These are phyloP conservation scores for Colletotrichum plurivorum DNA, from an alignment of 2,329 filamentous ascomycete species.

Conservation along the genomic window DNA sequence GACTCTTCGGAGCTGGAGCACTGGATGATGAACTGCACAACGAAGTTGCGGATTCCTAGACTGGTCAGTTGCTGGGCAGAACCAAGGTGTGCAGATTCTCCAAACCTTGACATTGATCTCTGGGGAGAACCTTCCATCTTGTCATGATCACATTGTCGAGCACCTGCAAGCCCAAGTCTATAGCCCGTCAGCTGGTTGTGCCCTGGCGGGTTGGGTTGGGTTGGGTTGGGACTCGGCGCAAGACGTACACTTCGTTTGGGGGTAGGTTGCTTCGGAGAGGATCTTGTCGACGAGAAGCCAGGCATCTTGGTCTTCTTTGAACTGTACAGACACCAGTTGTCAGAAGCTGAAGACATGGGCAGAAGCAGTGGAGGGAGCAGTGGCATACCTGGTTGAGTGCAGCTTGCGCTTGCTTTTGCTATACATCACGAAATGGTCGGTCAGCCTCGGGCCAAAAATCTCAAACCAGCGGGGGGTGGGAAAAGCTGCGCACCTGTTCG, in stretches of 20 bases:
- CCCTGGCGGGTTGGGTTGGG: background rate
- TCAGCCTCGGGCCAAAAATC: slow-evolving; percentile 51
- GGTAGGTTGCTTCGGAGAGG: slow-evolving; percentile 90
- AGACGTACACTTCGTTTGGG: slow-evolving; percentile 93
- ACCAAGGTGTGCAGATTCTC: slow-evolving; percentile 12
- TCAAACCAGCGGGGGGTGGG: slow-evolving; percentile 27
- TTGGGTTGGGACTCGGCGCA: slow-evolving; percentile 1
- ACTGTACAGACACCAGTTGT: slow-evolving; percentile 68
- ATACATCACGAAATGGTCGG: slow-evolving; percentile 54
- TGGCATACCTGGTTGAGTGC: slow-evolving; percentile 88
- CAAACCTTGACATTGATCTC: slow-evolving; percentile 91
- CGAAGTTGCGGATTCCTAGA: slow-evolving; percentile 96
- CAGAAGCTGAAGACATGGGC: slow-evolving; percentile 21
- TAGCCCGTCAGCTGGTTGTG: slow-evolving; percentile 23
- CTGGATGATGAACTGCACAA: slow-evolving; percentile 98
- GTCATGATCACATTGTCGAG: slow-evolving; percentile 99
- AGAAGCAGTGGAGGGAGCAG: slow-evolving; percentile 37
- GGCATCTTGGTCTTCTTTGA: slow-evolving; percentile 98
- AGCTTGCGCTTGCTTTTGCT: slow-evolving; percentile 98
- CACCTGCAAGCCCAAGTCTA: slow-evolving; percentile 94
- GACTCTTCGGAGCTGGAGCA: slow-evolving; percentile 92
- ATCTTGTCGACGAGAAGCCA: slow-evolving; percentile 99
- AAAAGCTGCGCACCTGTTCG: slow-evolving; percentile 77
- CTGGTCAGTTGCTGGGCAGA: slow-evolving; percentile 5
- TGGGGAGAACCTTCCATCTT: slow-evolving; percentile 96